Conservation (phyloP, 176 grass and related monocot genomes). For the Elaeis guineensis region DNA sequence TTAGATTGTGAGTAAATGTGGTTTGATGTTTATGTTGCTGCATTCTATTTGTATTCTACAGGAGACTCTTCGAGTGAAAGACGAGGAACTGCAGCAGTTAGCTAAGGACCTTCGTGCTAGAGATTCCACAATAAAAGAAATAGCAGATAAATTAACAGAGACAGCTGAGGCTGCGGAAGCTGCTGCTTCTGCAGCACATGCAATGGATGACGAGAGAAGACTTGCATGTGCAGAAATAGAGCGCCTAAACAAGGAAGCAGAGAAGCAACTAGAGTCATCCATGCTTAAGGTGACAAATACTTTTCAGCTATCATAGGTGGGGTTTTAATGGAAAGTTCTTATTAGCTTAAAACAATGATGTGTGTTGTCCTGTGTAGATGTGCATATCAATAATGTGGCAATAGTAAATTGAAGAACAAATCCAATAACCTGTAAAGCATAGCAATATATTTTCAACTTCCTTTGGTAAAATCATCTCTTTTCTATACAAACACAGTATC, state of each 20-base stretch:
- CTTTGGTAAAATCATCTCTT: too few relatives aligned
- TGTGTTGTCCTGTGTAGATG: background rate
- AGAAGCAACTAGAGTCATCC: constrained; percentile 50
- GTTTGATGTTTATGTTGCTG: too few relatives aligned
- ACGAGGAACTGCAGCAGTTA: constrained; percentile 80
- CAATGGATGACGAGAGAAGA: constrained; percentile 87
- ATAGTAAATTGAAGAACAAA: too few relatives aligned
- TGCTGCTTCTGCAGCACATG: constrained; percentile 69
- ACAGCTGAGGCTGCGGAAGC: constrained; percentile 80
- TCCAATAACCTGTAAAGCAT: too few relatives aligned
- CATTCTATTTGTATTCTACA: constrained; percentile 23
- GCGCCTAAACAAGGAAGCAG: constrained; percentile 46
- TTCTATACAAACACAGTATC: too few relatives aligned
- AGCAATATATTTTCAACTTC: too few relatives aligned
- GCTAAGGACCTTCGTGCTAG: constrained; percentile 65
- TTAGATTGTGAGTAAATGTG: too few relatives aligned
- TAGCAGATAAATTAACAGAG: constrained; percentile 78
- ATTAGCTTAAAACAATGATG: background rate
- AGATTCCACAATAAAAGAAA: constrained; percentile 73
- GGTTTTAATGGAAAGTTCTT: too few relatives aligned
- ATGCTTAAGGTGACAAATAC: constrained; percentile 49
- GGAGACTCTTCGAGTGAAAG: constrained; percentile 89
- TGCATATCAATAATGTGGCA: background rate
- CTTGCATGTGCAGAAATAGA: constrained; percentile 49
- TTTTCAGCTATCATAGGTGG: background rate